Percentiles rank a stretch among this genome's conserved stretches.
phyloP scores from a whole-genome alignment of 1,284 basidiomycete species.

The Amylostereum chailletii region DNA sequence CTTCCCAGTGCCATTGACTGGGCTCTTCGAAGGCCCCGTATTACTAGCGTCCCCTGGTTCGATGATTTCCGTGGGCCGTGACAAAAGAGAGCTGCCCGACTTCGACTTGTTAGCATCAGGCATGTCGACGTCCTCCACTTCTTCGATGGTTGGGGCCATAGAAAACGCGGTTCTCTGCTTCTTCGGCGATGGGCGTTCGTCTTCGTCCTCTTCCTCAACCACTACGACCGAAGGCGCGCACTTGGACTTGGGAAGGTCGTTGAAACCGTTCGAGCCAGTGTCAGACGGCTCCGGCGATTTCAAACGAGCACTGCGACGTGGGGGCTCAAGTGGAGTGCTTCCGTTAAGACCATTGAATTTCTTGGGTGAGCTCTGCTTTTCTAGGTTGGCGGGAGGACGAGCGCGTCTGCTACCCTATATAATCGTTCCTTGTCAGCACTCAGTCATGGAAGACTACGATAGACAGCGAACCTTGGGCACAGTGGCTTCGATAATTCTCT shows the following conservation, averaged over 20 bases:
- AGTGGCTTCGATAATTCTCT: constrained; percentile 64
- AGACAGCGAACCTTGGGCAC: constrained; percentile 47
- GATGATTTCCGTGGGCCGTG: constrained; percentile 28
- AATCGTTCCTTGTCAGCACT: constrained; percentile 4
- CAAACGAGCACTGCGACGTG: constrained; percentile 17
- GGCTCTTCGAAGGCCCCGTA: constrained; percentile 1
- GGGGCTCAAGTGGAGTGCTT: constrained; percentile 10
- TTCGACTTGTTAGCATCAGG: neutral
- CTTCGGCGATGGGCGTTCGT: constrained; percentile 28
- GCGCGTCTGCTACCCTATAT: constrained; percentile 61
- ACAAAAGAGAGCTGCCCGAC: constrained; percentile 4
- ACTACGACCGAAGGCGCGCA: constrained; percentile 8
- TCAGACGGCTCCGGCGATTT: constrained; percentile 14
- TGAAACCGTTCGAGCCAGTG: constrained; percentile 9
- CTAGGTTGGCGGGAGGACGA: constrained; percentile 44
- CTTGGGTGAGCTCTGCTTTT: constrained; percentile 11
- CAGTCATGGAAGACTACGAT: neutral
- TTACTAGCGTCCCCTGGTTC: constrained; percentile 26
- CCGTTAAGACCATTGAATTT: constrained; percentile 13
- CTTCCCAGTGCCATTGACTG: constrained; percentile 13
- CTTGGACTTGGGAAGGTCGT: neutral
- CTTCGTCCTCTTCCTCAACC: constrained; percentile 22
- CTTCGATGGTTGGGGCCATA: constrained; percentile 18
- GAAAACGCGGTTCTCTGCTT: constrained; percentile 24
- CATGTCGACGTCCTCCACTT: constrained; percentile 24